Conservation (phyloP, 2,329 filamentous ascomycete species). For the Stagonosporopsis tanaceti region DNA sequence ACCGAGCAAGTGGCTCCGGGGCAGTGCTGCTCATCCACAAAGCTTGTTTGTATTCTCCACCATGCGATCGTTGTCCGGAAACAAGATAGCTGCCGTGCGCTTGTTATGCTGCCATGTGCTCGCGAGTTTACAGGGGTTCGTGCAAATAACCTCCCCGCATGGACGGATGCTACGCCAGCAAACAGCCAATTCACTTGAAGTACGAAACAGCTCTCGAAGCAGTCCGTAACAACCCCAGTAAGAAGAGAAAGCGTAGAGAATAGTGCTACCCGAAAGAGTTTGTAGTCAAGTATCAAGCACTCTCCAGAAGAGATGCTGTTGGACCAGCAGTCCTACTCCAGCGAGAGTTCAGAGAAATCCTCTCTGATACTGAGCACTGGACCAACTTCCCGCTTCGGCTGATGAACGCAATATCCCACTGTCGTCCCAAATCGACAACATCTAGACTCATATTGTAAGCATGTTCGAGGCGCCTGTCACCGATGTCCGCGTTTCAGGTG, state of each 20-base stretch:
- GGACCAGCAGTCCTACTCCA: too few species aligned
- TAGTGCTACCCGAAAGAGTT: too few species aligned
- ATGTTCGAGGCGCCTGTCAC: background rate
- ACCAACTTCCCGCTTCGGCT: background rate
- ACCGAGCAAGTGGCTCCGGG: slow-evolving; percentile 10
- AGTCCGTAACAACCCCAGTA: background rate
- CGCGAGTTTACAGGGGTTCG: background rate
- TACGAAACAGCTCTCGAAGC: too few species aligned
- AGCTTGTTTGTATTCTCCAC: slow-evolving; percentile 9
- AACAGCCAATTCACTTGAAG: background rate
- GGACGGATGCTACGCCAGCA: background rate
- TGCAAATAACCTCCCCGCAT: background rate
- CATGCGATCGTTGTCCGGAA: slow-evolving; percentile 5
- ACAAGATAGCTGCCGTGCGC: background rate
- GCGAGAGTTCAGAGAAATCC: background rate
- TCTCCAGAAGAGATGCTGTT: background rate
- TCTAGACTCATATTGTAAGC: background rate
- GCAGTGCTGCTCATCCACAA: slow-evolving; percentile 4
- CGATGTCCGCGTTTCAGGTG: slow-evolving; percentile 14
- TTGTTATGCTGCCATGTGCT: background rate
- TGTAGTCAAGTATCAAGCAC: background rate
- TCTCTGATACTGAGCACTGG: background rate
- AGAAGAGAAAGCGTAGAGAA: too few species aligned
- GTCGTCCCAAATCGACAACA: background rate
- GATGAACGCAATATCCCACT: background rate